Base-by-base conservation (phyloP, 2,329 filamentous ascomycete species). In the Stenocarpella maydis region DNA sequence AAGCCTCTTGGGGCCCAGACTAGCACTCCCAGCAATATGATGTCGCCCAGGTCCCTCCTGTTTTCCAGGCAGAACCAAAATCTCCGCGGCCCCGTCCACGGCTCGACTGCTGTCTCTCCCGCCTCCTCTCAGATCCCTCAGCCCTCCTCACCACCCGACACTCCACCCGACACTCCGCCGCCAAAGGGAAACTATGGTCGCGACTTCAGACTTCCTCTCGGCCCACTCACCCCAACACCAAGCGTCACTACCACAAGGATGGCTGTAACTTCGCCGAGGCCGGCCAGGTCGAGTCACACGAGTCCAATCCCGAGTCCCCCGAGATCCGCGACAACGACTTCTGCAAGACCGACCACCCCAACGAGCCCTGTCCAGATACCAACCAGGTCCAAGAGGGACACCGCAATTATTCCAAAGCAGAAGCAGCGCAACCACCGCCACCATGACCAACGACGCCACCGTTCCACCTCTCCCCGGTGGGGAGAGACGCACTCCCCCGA, bases 281-380 rank as follows among this genome's bases (percentile, higher is more conserved):
- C 74, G 65, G 73, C 72, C 70, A 73, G 75, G 45, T 69, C 69
- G 50, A 69, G 77, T 37, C 55, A 65, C 52, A 49, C 45, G 31
- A 39, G 54, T n/a, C 71, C 69, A 65, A 73, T 73, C 63, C 64
- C 72, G 43, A 77, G 73, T 49, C 73, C 74, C 47, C 74, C 77
- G 34, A 75, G 74, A 61, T 72, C 77, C 7, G 77, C 78, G 17
- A 66, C 63, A 8, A 77, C 78, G 69, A 76, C 75, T 41, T 71
- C 77, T 65, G 74, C 77, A 39, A 79, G 79, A 67, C 79, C 81
- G 53, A 77, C 75, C 49, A 79, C 78, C 24, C 78, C 85, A 26
- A 84, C 85, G 24, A 84, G 82, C 71, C 86, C 87, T 0, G 85
- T 89, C 21, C 84, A 87, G 76, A 89, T 89, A 55, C 87, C 87